Evolutionary conservation across 1,139 yeast species (phyloP), one percentile per base, ranked within the genome.

Genomic region (Magnusiomyces clavatus): DNA sequence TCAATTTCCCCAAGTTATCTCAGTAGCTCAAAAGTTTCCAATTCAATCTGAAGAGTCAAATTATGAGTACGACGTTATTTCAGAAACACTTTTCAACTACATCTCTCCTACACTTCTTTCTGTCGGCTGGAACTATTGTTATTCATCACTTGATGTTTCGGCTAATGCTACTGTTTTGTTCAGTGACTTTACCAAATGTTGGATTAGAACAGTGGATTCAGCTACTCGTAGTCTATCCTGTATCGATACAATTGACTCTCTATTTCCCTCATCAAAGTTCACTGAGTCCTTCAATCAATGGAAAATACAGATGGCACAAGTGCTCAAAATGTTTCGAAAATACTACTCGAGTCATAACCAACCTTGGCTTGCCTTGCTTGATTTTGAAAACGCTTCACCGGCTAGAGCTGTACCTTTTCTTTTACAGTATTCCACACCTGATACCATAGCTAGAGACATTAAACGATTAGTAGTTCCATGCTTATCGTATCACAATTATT

Each of bases 311-410:
- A 24, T 35, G 6, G 29, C 20, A 10, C 14, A 46, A 24, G 43
- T 46, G 2, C 29, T 46, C 5, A 13, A 17, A 12, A 24, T 12
- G 5, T 46, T 46, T 39, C 41, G 48, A n/a, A 16, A 46, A 24
- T 46, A 29, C 17, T 46, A 46, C 17, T 14, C 34, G 14, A n/a
- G 8, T 5, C 48, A 46, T n/a, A 46, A 46, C 38, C 48, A 46
- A 12, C 48, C 48, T n/a, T 46, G 48, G 48, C 24, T 46, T 20
- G 34, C 48, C 3, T 20, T 46, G 8, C 37, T 24, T 31, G 48
- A 46, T 36, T 46, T 46, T 38, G 48, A 46, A 39, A 24, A 35
- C 13, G 48, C 43, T 6, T 8, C 37, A 11, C 38, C 48, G 12
- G 24, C 39, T 10, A 46, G 40, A 39, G 35, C 40, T 14, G 48